Base-by-base conservation (phyloP, 257 asterid species). In the Solanum tarapatanum region DNA sequence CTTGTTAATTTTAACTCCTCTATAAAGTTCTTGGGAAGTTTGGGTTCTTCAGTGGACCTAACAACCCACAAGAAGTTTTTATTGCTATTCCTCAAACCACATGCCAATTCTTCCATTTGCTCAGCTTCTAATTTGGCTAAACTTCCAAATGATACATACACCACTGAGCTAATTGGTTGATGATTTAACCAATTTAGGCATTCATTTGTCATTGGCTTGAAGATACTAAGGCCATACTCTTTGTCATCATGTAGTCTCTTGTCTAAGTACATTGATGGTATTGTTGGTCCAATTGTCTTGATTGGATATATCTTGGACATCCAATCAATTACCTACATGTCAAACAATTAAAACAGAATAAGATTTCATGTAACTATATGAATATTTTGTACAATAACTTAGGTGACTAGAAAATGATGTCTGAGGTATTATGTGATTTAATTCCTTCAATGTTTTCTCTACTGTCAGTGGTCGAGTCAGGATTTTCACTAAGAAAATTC, bases 141-240 rank as follows among this genome's bases (percentile, higher is more conserved):
- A 79, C 84, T 79, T 79, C 84, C 84, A 43, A 79, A 79, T 79
- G 84, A 79, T 14, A 26, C 84, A 79, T 79, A 79, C 35, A 79
- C 0, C 0, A 79, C 84, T 43, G 84, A 79, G 66, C 26, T 43
- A 9, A 79, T 43, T 79, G 84, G 39, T 43, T 79, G 84, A 28
- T 79, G 8, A 0, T 43, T 79, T 79, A 43, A 43, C 84, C 84
- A 79, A 28, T 79, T 43, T 43, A 79, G 37, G 17, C 84, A 41
- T 24, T 26, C 84, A 79, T 79, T 26, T 4, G 84, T 43, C 84
- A 79, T 43, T 79, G 84, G 84, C 17, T 79, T 79, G 66, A 79
- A 79, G 14, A 79, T 6, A 79, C 84, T 79, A 7, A 79, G 84
- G 1, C 84, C 84, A 79, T 79, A 79, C 12, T 79, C 84, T 79